Percentiles rank a stretch among this genome's conserved stretches.
Conservation (phyloP, 1,284 basidiomycete species). For the Waitea zeae region DNA sequence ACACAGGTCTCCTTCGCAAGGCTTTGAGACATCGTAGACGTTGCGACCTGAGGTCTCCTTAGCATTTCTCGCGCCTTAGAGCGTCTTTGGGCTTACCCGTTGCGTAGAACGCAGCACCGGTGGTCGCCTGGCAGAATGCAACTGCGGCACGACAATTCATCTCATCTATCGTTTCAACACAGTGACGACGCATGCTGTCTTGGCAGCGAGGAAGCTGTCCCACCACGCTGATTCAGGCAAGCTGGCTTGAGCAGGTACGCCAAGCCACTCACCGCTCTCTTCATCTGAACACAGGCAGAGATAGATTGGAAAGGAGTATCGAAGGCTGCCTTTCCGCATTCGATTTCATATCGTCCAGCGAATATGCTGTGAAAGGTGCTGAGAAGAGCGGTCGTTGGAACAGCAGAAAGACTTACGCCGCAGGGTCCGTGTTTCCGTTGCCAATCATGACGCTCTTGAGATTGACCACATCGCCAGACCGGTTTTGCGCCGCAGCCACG, state of each 20-base stretch:
- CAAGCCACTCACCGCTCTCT: constrained; percentile 26
- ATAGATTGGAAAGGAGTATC: constrained; percentile 41
- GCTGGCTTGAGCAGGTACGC: not conserved
- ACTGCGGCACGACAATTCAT: constrained; percentile 44
- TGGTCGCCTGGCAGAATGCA: constrained; percentile 39
- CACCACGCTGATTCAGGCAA: not conserved
- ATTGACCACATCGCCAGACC: constrained; percentile 48
- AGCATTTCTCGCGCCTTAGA: too few species aligned
- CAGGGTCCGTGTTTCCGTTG: constrained; percentile 46
- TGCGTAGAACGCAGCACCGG: constrained; percentile 32
- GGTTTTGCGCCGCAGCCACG: constrained; percentile 31
- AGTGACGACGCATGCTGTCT: constrained; percentile 23
- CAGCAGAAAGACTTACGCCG: constrained; percentile 22
- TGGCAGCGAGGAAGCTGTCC: constrained; percentile 37
- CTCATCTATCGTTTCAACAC: constrained; percentile 38
- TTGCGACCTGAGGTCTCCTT: too few species aligned
- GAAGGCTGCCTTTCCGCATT: constrained; percentile 37
- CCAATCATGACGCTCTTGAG: constrained; percentile 46
- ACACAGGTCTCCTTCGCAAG: constrained; percentile 21
- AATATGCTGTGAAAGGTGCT: constrained; percentile 25
- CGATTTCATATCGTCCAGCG: constrained; percentile 42
- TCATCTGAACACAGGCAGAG: constrained; percentile 39
- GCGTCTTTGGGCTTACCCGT: too few species aligned
- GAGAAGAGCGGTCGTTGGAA: not conserved
- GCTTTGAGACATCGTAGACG: constrained; percentile 52